Evolutionary conservation across 805 yeast species (phyloP).

Genomic region (Ogataea angusta): DNA sequence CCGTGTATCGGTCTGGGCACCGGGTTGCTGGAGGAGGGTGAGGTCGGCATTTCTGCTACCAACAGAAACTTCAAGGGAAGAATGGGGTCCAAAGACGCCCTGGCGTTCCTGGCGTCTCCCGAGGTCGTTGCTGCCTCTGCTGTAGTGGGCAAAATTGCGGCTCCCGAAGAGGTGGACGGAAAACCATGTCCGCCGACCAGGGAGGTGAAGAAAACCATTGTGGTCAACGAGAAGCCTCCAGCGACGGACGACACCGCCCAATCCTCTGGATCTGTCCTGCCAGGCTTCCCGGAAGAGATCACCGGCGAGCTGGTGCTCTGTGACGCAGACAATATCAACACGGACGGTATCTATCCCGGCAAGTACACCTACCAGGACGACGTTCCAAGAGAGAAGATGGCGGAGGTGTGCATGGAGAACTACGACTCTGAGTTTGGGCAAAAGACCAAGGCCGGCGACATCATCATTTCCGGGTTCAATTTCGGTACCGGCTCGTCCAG

Average conservation of each 20-base stretch:
- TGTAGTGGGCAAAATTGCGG: constrained; percentile 87
- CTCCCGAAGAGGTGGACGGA: constrained; percentile 83
- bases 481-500: constrained; percentile 98
- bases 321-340: constrained; percentile 95
- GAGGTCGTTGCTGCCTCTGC: constrained; percentile 99
- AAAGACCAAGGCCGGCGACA: constrained; percentile 81
- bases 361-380: constrained; percentile 99
- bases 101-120: constrained; percentile 95
- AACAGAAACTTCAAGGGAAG: constrained; percentile 98
- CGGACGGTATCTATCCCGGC: constrained; percentile 99
- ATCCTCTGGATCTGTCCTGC: constrained; percentile 67
- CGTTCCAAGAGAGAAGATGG: constrained; percentile 92
- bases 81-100: constrained; percentile 97
- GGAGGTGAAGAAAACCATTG: constrained; percentile 45
- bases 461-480: constrained; percentile 87
- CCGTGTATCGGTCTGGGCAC: constrained; percentile 98
- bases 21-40: constrained; percentile 91
- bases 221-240: constrained; percentile 32
- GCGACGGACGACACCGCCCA: constrained; percentile 29
- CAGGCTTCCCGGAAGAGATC: constrained; percentile 87
- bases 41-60: constrained; percentile 97
- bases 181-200: constrained; percentile 43
- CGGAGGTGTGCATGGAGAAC: constrained; percentile 99
- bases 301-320: constrained; percentile 91
- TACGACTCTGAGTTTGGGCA: constrained; percentile 85